Percentiles rank a stretch among this genome's conserved stretches.
Conservation (phyloP, 495 filamentous ascomycete species). For the Penicillium goetzii region DNA sequence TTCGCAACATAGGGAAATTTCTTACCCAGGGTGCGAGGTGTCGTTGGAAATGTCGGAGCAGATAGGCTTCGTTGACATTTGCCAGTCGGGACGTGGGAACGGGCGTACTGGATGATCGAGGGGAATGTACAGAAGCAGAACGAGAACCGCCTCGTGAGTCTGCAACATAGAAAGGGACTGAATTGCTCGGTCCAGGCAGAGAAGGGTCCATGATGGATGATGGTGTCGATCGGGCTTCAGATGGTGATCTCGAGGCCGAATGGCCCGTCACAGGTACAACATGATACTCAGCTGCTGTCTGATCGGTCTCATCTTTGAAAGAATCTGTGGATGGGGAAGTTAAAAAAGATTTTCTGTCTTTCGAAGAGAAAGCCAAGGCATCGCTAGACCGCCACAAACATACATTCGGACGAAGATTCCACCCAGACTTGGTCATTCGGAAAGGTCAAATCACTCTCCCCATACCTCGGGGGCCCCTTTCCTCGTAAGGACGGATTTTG, state of each 20-base stretch:
- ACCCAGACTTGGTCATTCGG: conserved; percentile 47
- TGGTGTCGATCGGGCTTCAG: conserved; percentile 32
- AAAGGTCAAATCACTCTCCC: conserved; percentile 47
- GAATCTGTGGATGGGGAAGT: conserved; percentile 28
- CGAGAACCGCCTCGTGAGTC: conserved; percentile 25
- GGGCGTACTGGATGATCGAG: conserved; percentile 25
- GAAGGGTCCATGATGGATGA: conserved; percentile 36
- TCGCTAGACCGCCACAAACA: conserved; percentile 7
- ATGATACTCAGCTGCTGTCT: conserved; percentile 47
- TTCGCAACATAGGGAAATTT: background rate
- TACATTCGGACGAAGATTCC: conserved; percentile 38
- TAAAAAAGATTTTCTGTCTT: background rate
- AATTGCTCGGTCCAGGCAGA: conserved; percentile 19
- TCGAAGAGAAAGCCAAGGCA: background rate
- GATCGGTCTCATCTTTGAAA: conserved; percentile 50
- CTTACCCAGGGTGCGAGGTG: conserved; percentile 45
- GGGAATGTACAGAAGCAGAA: conserved; percentile 27
- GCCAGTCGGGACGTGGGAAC: conserved; percentile 32
- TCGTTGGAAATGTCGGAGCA: conserved; percentile 46
- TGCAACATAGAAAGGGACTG: conserved; percentile 18
- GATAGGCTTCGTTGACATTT: conserved; percentile 45
- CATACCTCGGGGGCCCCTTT: conserved; percentile 48
- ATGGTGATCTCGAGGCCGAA: conserved; percentile 29
- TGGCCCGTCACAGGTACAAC: conserved; percentile 33
- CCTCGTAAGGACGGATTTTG: conserved; percentile 48